Conservation (phyloP, 352 stramenopile genomes). For the Phytophthora citricola region DNA sequence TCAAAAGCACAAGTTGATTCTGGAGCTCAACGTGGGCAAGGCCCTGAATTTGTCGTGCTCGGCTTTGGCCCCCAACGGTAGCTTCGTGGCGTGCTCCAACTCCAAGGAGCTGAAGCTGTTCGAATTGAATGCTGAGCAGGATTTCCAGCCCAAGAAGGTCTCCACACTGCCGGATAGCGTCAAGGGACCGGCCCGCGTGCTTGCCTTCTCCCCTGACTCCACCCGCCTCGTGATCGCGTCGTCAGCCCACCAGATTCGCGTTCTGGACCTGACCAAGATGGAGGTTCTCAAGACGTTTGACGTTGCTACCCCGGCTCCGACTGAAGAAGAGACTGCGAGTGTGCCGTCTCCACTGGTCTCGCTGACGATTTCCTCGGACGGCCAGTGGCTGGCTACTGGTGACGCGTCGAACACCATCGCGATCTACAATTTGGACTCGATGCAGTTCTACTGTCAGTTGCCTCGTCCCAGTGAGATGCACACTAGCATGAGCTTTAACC, state of each 20-base stretch:
- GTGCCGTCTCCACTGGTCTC: constrained; percentile 59
- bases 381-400: constrained; percentile 80
- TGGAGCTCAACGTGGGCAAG: constrained; percentile 83
- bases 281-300: constrained; percentile 83
- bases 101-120: constrained; percentile 91
- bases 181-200: constrained; percentile 59
- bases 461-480: constrained; percentile 75
- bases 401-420: constrained; percentile 74
- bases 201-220: constrained; percentile 83
- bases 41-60: constrained; percentile 86
- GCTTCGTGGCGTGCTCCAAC: constrained; percentile 89
- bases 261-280: constrained; percentile 76
- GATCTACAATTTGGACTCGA: constrained; percentile 89
- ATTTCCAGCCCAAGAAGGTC: constrained; percentile 70
- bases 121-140: constrained; percentile 51
- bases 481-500: constrained; percentile 81
- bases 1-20: constrained; percentile 71
- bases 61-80: constrained; percentile 81
- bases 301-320: constrained; percentile 22
- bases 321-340: constrained; percentile 22
- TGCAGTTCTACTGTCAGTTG: constrained; percentile 82
- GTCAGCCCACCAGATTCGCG: constrained; percentile 68
- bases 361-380: constrained; percentile 78
- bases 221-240: constrained; percentile 77
- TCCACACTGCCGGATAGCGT: constrained; percentile 40